Evolutionary conservation across 225 moss, liverwort and hornwort genomes (phyloP), one percentile per base, ranked within the genome.

Genomic region (Bryoerythrophyllum caledonicum): DNA sequence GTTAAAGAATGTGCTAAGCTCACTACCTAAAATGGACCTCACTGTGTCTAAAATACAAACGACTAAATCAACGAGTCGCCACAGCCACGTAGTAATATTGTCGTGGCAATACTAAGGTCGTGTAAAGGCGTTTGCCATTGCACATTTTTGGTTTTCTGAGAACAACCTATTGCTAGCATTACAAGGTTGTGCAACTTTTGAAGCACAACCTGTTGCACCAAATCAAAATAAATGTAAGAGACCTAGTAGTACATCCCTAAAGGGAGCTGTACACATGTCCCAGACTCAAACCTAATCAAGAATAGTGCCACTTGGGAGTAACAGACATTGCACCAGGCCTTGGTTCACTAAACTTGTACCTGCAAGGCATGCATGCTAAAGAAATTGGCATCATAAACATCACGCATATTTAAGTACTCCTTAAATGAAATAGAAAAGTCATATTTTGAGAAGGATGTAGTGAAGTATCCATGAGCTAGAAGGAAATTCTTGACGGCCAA

Each of bases 401-500:
- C 43, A 59, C 34, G 48, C 6, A 44, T 20, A 28, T 14, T n/a
- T n/a, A n/a, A n/a, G n/a, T n/a, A n/a, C n/a, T n/a, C n/a, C 12
- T 43, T 13, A n/a, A 49, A 27, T 10, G 11, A 32, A 32, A 37
- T 19, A 30, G 7, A 34, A 30, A 15, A 64, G 7, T 10, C 2
- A 15, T 21, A 30, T 0, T 7, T 48, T 28, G 13, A 16, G 12
- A 44, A 19, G 17, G 52, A 67, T 64, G 23, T 12, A 65, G 55
- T 60, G 49, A 71, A 32, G 21, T 83, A 90, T 87, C 85, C 87
- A 37, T 87, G 66, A 68, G 38, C 53, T 28, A 90, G 71, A 4
- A 90, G 90, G 49, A 82, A 90, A 75, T 87, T 90, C 75, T 79
- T 87, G n/a, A 90, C 78, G 68, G 85, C 87, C 35, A 78, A 74